These are phyloP conservation scores for Phytopythium litorale DNA, from an alignment of 352 stramenopile species.

Conservation along the genomic window DNA sequence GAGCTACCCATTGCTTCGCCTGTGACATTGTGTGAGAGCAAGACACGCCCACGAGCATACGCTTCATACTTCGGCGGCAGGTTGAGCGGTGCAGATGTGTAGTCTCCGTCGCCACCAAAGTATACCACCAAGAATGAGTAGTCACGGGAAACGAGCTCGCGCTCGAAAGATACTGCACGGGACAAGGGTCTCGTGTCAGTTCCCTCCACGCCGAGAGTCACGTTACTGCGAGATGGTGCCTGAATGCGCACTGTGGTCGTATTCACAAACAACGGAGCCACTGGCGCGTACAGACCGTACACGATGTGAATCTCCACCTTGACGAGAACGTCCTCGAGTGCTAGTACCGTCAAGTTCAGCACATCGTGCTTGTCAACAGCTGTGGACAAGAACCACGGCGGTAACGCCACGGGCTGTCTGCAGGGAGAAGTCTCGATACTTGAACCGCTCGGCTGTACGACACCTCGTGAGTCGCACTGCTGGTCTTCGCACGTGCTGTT, in stretches of 20 bases:
- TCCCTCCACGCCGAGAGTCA: slow-evolving; percentile 52
- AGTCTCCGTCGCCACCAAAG: slow-evolving; percentile 49
- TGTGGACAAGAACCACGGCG: slow-evolving; percentile 88
- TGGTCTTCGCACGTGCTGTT: slow-evolving; percentile 91
- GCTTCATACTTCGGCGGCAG: slow-evolving; percentile 92
- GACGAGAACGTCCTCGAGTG: slow-evolving; percentile 94
- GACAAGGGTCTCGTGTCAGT: slow-evolving; percentile 74
- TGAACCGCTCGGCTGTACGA: slow-evolving; percentile 42
- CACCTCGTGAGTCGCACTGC: slow-evolving; percentile 65
- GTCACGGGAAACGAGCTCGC: slow-evolving; percentile 63
- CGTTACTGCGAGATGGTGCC: slow-evolving; percentile 62
- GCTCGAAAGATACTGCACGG: slow-evolving; percentile 81
- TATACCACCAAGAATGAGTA: slow-evolving; percentile 92
- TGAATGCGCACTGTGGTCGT: slow-evolving; percentile 86
- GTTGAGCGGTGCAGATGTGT: slow-evolving; percentile 88
- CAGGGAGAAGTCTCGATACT: slow-evolving; percentile 91
- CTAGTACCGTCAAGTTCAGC: slow-evolving; percentile 93
- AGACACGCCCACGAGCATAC: slow-evolving; percentile 91
- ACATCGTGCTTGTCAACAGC: slow-evolving; percentile 92
- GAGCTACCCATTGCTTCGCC: slow-evolving; percentile 17
- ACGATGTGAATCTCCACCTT: slow-evolving; percentile 96
- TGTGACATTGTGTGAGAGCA: slow-evolving; percentile 93
- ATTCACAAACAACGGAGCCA: slow-evolving; percentile 90
- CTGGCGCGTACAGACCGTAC: slow-evolving; percentile 88
- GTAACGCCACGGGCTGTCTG: slow-evolving; percentile 85